Evolutionary conservation across 805 yeast species (phyloP).

Genomic region (Lipomyces lipofer): DNA sequence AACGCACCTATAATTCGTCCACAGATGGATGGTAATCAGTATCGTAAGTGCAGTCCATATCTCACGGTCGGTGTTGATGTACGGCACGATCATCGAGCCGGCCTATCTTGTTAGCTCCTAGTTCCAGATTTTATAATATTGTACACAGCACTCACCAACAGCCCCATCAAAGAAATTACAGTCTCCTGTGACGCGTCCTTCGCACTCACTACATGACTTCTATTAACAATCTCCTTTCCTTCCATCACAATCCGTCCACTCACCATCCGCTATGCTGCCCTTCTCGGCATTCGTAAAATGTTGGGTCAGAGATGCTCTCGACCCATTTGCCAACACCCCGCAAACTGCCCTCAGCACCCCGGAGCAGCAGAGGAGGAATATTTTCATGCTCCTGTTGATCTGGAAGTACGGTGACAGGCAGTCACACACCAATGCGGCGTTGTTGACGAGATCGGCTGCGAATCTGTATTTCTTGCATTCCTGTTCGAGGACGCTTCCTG

Average conservation of each 20-base stretch:
- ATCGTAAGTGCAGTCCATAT: constrained; percentile 36
- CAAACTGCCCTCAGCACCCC: constrained; percentile 41
- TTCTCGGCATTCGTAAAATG: constrained; percentile 40
- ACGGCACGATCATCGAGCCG: constrained; percentile 39
- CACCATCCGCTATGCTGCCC: constrained; percentile 41
- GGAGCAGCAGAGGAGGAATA: constrained; percentile 38
- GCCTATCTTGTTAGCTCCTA: constrained; percentile 19
- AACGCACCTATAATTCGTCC: constrained; percentile 38
- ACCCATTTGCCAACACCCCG: constrained; percentile 43
- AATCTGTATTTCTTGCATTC: constrained; percentile 42
- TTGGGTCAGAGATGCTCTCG: constrained; percentile 42
- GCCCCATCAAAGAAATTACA: constrained; percentile 41
- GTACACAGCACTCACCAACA: constrained; percentile 32
- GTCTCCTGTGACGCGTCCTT: constrained; percentile 44
- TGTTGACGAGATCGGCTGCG: constrained; percentile 41
- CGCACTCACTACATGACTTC: constrained; percentile 34
- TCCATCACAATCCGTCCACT: neutral
- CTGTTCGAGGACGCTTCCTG: constrained; percentile 39
- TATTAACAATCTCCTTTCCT: neutral
- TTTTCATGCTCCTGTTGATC: constrained; percentile 23
- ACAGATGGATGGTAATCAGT: constrained; percentile 37
- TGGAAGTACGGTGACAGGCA: constrained; percentile 39
- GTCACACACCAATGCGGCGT: constrained; percentile 40
- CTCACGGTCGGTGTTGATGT: constrained; percentile 20
- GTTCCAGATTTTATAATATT: neutral